Percentiles rank a stretch among this genome's conserved stretches.
These are phyloP conservation scores for Mycena epipterygia DNA, from an alignment of 768 basidiomycete species.

Conservation along the genomic window DNA sequence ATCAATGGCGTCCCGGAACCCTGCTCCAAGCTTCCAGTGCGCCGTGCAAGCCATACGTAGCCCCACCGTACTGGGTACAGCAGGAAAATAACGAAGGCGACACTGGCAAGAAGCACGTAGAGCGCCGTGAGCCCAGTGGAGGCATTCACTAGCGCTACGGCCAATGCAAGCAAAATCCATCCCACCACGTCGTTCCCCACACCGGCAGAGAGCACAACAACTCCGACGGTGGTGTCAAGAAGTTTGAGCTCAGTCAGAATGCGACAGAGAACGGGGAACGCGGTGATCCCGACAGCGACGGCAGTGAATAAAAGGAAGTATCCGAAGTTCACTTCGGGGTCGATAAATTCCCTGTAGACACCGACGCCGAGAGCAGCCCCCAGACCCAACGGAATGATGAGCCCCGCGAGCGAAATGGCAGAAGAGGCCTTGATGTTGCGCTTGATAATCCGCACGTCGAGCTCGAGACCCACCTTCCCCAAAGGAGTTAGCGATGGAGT, in stretches of 20 bases:
- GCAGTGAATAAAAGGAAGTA: constrained; percentile 90
- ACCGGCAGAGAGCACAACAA: constrained; percentile 86
- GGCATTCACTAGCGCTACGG: constrained; percentile 88
- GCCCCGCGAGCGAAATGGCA: constrained; percentile 76
- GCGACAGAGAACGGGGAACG: constrained; percentile 87
- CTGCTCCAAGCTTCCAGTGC: constrained; percentile 79
- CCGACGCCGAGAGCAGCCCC: constrained; percentile 84
- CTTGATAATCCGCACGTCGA: constrained; percentile 78
- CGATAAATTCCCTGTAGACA: constrained; percentile 78
- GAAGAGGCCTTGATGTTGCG: constrained; percentile 72
- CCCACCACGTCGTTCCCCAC: constrained; percentile 83
- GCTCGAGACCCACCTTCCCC: constrained; percentile 87
- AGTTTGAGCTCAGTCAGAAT: constrained; percentile 89
- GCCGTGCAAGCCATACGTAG: constrained; percentile 75
- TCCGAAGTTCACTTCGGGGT: constrained; percentile 72
- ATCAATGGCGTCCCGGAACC: constrained; percentile 79
- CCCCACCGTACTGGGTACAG: constrained; percentile 74
- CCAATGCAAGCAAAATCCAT: constrained; percentile 87
- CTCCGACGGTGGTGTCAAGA: constrained; percentile 87
- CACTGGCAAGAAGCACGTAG: constrained; percentile 79
- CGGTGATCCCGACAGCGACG: constrained; percentile 86
- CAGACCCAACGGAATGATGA: constrained; percentile 83
- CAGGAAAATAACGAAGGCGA: constrained; percentile 77
- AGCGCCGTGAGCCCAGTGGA: constrained; percentile 80
- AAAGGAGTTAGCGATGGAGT: too few relatives aligned